phyloP scores from a whole-genome alignment of 805 yeast genomes.

The Wickerhamomyces bisporus region DNA sequence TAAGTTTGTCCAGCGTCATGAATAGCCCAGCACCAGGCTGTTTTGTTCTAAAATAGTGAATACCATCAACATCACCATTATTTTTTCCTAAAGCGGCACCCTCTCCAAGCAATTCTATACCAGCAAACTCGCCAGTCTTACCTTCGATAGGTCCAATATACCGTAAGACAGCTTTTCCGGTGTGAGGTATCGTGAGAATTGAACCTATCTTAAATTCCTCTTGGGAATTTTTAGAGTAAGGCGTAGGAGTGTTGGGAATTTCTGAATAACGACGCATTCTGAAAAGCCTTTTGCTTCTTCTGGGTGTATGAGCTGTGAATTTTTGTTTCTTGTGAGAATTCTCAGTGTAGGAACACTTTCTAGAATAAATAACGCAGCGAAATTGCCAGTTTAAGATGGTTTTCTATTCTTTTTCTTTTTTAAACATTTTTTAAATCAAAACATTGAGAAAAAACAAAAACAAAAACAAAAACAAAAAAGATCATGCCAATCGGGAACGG shows the following conservation, averaged over 20 bases:
- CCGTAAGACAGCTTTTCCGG: constrained; percentile 61
- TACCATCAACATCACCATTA: constrained; percentile 75
- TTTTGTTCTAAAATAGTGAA: constrained; percentile 59
- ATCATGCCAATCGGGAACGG: too few species aligned
- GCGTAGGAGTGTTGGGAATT: constrained; percentile 19
- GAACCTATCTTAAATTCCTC: constrained; percentile 15
- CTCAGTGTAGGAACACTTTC: too few species aligned
- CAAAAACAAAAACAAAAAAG: too few species aligned
- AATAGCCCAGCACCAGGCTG: constrained; percentile 71
- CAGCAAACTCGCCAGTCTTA: constrained; percentile 76
- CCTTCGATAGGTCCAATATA: constrained; percentile 71
- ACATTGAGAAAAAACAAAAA: too few species aligned
- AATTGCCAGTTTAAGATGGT: too few species aligned
- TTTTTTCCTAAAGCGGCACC: constrained; percentile 69
- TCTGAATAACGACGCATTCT: constrained; percentile 24
- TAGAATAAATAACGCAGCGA: too few species aligned
- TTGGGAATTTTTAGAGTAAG: constrained; percentile 3
- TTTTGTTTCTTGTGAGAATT: too few species aligned
- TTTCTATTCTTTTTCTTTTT: too few species aligned
- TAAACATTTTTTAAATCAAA: too few species aligned
- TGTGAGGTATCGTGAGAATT: constrained; percentile 50
- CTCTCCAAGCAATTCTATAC: constrained; percentile 76
- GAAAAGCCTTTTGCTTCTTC: too few species aligned
- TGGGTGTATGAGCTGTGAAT: too few species aligned
- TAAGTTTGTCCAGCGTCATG: constrained; percentile 47